A percentile compares a stretch with the other conserved stretches of the same genome.
Evolutionary conservation across 768 basidiomycete genomes (phyloP).

Genomic region (Lyophyllum semitale): DNA sequence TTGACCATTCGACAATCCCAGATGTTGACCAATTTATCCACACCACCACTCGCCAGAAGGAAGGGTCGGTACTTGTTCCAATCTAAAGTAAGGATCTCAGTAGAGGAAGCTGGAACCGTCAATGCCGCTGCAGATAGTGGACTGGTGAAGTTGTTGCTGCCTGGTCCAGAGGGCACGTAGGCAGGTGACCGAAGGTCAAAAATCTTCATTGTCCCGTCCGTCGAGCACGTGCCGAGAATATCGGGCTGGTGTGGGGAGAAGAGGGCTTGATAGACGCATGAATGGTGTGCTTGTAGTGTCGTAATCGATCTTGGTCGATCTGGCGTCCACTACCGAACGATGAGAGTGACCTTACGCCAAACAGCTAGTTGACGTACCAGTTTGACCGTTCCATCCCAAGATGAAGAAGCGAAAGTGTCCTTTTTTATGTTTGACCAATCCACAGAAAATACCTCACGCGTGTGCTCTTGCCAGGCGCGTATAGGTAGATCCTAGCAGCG

Average conservation of each 20-base stretch:
- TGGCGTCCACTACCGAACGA: slow-evolving; percentile 74
- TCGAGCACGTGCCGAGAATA: slow-evolving; percentile 79
- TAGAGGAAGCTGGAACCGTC: slow-evolving; percentile 75
- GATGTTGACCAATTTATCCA: slow-evolving; percentile 73
- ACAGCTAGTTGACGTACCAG: slow-evolving; percentile 52
- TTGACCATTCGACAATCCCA: slow-evolving; percentile 92
- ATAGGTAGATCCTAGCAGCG: slow-evolving; percentile 81
- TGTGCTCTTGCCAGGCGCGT: slow-evolving; percentile 92
- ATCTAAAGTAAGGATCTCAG: slow-evolving; percentile 80
- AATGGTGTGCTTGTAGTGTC: slow-evolving; percentile 81
- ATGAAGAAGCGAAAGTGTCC: slow-evolving; percentile 82
- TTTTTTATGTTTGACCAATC: slow-evolving; percentile 97
- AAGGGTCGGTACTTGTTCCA: slow-evolving; percentile 93
- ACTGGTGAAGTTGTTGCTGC: slow-evolving; percentile 59
- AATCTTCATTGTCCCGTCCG: slow-evolving; percentile 82
- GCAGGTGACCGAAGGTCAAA: slow-evolving; percentile 76
- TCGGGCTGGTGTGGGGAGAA: slow-evolving; percentile 93
- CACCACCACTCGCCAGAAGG: slow-evolving; percentile 74
- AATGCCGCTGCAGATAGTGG: slow-evolving; percentile 72
- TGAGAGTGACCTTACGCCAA: not conserved
- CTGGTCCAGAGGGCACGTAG: slow-evolving; percentile 52
- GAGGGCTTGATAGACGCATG: slow-evolving; percentile 87
- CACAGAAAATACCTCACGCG: slow-evolving; percentile 87
- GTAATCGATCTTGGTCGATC: slow-evolving; percentile 76
- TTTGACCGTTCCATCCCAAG: slow-evolving; percentile 92